Conservation (phyloP, 129 eudicot genomes). For the Chrysanthemum makinoi region DNA sequence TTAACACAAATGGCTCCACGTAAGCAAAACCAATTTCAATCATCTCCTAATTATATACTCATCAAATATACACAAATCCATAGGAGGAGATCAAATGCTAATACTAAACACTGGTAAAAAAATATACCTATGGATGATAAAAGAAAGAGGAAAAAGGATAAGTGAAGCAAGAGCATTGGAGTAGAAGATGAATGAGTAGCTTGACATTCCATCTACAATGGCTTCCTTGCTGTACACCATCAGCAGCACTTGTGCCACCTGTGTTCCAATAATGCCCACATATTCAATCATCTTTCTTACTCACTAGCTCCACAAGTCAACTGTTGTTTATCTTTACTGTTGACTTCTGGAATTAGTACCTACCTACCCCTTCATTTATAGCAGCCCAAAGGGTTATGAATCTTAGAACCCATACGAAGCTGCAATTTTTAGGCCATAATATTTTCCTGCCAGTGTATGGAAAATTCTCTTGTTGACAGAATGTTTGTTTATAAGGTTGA, state of each 20-base stretch:
- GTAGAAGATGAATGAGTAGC: slow-evolving; percentile 66
- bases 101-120: no score
- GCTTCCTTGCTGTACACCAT: slow-evolving; percentile 61
- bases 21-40: no score
- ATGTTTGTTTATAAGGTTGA: neutral
- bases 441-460: neutral
- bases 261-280: slow-evolving; percentile 58
- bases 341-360: no score
- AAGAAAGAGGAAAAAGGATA: slow-evolving; percentile 58
- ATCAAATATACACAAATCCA: no score
- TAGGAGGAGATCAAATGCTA: no score
- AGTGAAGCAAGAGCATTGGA: slow-evolving; percentile 76
- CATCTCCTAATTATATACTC: no score
- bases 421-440: neutral
- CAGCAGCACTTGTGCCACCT: slow-evolving; percentile 65
- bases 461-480: neutral
- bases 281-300: slow-evolving; percentile 40
- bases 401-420: neutral
- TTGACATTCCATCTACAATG: slow-evolving; percentile 70
- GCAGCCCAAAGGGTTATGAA: neutral
- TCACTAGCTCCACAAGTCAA: slow-evolving; percentile 1
- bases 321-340: neutral
- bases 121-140: slow-evolving; percentile 46
- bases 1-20: no score
- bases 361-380: neutral